Base-by-base conservation (phyloP, 202 grass and related monocot species). In the Bolboschoenoplectus hybrid region DNA sequence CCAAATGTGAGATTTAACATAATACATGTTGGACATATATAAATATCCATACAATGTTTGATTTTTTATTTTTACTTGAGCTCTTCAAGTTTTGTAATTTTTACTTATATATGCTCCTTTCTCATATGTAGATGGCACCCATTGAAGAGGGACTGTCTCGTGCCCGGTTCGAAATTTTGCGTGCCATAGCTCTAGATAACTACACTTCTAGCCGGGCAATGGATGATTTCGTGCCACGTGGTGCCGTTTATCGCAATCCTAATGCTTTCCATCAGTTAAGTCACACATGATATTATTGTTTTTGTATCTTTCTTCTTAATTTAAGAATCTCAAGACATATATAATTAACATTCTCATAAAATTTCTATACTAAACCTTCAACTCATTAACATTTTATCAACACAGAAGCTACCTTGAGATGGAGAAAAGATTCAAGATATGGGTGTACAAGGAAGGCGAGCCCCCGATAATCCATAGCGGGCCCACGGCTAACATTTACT, bases 391-490 rank as follows among this genome's bases (percentile, higher is more conserved):
- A 12, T 64, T 50, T 1, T n/a, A 87, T 41, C 7, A 52, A 87
- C 13, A 44, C 63, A 97, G 95, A 93, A 97, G 93, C 88, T 97
- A 97, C 52, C 7, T 91, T 66, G 95, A 97, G 88, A 97, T 97
- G 95, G 95, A 97, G 88, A 92, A 79, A 71, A 93, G 73, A 80
- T 87, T 97, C 49, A 95, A 91, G 89, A 77, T 95, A 40, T 97
- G 92, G 92, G 89, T 72, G 40, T 97, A 97, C 89, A 84, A 41
- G 62, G 95, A 97, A 64, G 95, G 95, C 26, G 92, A 93, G 56
- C 88, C 91, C 64, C 95, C 95, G 34, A 82, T 95, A 80, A 84
- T 87, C 64, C 93, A 97, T 80, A 50, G 85, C 0, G 95, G 64
- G 5, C 91, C 93, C 13, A 63, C 82, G 44, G 72, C 89, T 0